Evolutionary conservation across 352 stramenopile genomes (phyloP), one percentile per base, ranked within the genome.

Genomic region (Pythium sp.): DNA sequence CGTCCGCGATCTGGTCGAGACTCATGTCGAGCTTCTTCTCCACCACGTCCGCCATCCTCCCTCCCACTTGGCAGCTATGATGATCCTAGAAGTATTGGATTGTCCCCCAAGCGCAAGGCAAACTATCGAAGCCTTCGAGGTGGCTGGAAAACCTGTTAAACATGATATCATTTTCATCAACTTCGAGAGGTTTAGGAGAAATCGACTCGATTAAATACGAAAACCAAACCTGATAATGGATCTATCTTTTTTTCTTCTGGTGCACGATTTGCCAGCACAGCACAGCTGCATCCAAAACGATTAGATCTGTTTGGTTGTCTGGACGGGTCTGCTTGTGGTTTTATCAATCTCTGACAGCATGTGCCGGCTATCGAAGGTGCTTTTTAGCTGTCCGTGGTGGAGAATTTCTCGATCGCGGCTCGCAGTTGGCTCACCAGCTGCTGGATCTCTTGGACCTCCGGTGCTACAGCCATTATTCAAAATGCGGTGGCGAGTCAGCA

Each of bases 11-110:
- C 54, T 89, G 70, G 30, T 89, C 84, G 60, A 91, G 73, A 57
- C 80, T 79, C 84, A 91, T 93, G 65, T 84, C 76, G 47, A 91
- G 76, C 72, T 88, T 89, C 74, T 91, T 90, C 72, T 87, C 79
- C 54, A 79, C 78, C 47, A 76, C 71, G 63, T 83, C 78, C 43
- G 69, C 72, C 62, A 60, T 61, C 57, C 4, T 2, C 57, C 51
- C 6, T 18, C 30, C 51, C 41, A n/a, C 41, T 20, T n/a, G 15
- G 41, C 41, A 47, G 41, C 15, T 26, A 26, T 1, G 24, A 26
- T 26, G 24, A 26, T 26, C 24, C 24, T 26, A 26, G 24, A 26
- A 26, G 24, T 26, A 26, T 26, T 26, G 24, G 24, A 26, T 26
- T 26, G 24, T 26, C 24, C 3, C 12, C 18, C 41, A 49, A 49